Base-by-base conservation (phyloP, 169 alveolate genomes). In the Cryptosporidium baileyi region DNA sequence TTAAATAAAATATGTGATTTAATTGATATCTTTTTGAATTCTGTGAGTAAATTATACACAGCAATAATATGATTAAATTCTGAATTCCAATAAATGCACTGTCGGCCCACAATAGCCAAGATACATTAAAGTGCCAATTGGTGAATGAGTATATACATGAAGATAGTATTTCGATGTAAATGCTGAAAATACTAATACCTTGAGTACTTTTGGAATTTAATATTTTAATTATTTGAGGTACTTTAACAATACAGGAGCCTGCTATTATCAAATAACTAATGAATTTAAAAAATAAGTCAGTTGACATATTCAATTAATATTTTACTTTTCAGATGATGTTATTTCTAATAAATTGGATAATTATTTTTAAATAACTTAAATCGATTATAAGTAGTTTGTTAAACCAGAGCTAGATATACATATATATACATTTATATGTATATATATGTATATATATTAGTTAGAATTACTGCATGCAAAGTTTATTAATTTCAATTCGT, bases 21-120 rank as follows among this genome's bases (percentile, higher is more conserved):
- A 74, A 24, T 9, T 28, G 52, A 11, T 51, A 34, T 28, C 40
- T 74, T 44, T 26, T 36, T 26, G 30, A 22, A 13, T 74, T 59
- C 30, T 54, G 30, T 38, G 85, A 74, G 11, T 38, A 38, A 36
- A 52, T 9, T 32, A 74, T 38, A 9, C 85, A 74, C n/a, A 74
- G 36, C 26, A 74, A 22, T 52, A 74, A 59, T 13, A 74, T 74
- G 3, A 59, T 22, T 36, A 61, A 30, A 34, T 74, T 74, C 54
- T 74, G 85, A 24, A 74, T 38, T 0, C 85, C 85, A 17, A 74
- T 57, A 26, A 74, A 74, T 3, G 74, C 65, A 74, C 67, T 74
- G 49, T 74, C 85, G 7, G 67, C 67, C 85, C 85, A 74, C 11
- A 74, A 61, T 17, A 74, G 9, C 65, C 67, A 74, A 22, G 85